Evolutionary conservation across 2,329 filamentous ascomycete species (phyloP).

Genomic region (Chrysoporthe deuterocubensis): DNA sequence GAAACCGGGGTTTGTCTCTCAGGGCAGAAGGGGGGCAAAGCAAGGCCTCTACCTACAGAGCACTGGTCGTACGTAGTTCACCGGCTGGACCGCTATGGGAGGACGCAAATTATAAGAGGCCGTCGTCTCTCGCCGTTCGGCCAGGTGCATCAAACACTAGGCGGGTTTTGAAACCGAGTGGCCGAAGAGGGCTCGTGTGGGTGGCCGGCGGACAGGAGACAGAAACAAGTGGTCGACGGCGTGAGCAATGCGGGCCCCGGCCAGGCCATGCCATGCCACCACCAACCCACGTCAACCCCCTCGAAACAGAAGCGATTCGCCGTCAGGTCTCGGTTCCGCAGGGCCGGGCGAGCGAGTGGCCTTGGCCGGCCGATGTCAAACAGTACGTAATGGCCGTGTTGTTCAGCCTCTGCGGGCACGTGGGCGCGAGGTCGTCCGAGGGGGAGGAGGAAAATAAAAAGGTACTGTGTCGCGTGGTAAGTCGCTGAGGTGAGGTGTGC

Average conservation of each 20-base stretch:
- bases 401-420: conserved; percentile 5
- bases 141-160: conserved; percentile 13
- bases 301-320: conserved; percentile 9
- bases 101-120: neutral
- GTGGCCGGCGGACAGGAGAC: conserved; percentile 7
- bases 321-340: neutral
- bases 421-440: neutral
- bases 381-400: neutral
- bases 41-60: conserved; percentile 4
- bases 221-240: conserved; percentile 6
- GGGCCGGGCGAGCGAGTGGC: neutral
- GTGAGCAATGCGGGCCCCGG: neutral
- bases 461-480: neutral
- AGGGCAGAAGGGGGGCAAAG: neutral
- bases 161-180: conserved; percentile 12
- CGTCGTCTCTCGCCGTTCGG: neutral
- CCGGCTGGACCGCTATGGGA: conserved; percentile 4
- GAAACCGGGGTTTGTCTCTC: neutral
- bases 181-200: neutral
- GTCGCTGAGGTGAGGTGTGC: neutral
- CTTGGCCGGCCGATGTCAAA: neutral
- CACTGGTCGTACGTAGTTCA: neutral
- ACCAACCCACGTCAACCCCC: neutral
- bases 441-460: neutral
- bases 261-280: conserved; percentile 18